These are phyloP conservation scores for Daldinia bambusicola DNA, from an alignment of 495 filamentous ascomycete genomes.

Conservation along the genomic window DNA sequence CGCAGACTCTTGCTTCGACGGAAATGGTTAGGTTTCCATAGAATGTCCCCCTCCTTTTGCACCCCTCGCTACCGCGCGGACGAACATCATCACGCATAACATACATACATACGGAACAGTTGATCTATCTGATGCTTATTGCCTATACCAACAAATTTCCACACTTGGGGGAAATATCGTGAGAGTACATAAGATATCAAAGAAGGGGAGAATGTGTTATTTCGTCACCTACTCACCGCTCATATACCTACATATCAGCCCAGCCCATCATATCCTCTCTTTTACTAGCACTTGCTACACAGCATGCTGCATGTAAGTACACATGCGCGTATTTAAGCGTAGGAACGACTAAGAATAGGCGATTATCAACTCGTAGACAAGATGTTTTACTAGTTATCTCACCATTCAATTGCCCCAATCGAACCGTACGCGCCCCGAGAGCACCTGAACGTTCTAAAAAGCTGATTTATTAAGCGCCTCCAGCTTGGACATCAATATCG, in stretches of 20 bases:
- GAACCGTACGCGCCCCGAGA: not conserved
- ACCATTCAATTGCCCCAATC: not conserved
- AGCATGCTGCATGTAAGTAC: not conserved
- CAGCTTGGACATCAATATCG: constrained; percentile 17
- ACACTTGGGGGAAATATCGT: not conserved
- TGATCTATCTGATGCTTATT: constrained; percentile 5
- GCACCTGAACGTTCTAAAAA: constrained; percentile 6
- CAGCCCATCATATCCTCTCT: not conserved
- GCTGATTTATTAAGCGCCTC: constrained; percentile 34
- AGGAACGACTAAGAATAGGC: constrained; percentile 24
- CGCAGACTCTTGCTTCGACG: constrained; percentile 38
- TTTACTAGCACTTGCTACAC: not conserved
- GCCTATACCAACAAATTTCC: constrained; percentile 1
- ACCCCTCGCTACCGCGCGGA: constrained; percentile 18
- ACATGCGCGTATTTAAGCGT: constrained; percentile 3
- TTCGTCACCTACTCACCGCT: not conserved
- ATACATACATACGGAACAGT: not conserved
- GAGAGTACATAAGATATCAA: constrained; percentile 4
- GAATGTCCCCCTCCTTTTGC: constrained; percentile 14
- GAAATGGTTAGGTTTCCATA: constrained; percentile 28
- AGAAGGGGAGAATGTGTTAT: constrained; percentile 8
- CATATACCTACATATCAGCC: not conserved
- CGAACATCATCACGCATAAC: constrained; percentile 10
- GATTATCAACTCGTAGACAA: constrained; percentile 1
- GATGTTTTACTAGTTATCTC: not conserved